Conservation (phyloP, 2,329 filamentous ascomycete species). For the Ramichloridium luteum region DNA sequence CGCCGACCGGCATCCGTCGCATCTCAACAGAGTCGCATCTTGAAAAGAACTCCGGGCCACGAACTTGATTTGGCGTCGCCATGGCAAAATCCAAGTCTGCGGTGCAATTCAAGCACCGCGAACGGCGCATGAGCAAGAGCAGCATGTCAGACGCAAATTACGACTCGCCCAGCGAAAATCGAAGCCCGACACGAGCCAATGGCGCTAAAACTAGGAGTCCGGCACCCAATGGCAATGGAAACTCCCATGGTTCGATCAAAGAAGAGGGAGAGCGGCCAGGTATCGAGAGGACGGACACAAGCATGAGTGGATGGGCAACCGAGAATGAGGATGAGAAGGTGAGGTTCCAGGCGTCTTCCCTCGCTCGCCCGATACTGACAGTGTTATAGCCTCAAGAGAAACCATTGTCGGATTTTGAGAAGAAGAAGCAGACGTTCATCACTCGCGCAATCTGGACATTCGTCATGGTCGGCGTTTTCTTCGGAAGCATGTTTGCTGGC, state of each 20-base stretch:
- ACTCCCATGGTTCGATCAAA: conserved; percentile 12
- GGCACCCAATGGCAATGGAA: conserved; percentile 29
- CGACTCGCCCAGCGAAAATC: conserved; percentile 17
- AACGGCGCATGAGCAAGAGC: conserved; percentile 46
- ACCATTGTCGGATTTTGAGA: conserved; percentile 65
- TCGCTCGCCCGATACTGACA: too few species aligned
- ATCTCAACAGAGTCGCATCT: too few species aligned
- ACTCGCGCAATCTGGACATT: conserved; percentile 96
- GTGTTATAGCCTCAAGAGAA: conserved; percentile 1
- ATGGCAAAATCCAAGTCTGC: conserved; percentile 46
- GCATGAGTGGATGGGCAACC: conserved; percentile 24
- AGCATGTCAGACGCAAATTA: conserved; percentile 47
- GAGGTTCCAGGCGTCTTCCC: neutral
- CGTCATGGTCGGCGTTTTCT: conserved; percentile 92
- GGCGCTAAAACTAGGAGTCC: conserved; percentile 38
- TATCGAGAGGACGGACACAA: conserved; percentile 17
- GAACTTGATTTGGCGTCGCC: too few species aligned
- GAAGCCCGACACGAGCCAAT: conserved; percentile 28
- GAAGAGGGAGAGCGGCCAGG: conserved; percentile 13
- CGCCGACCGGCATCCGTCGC: too few species aligned
- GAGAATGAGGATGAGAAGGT: conserved; percentile 25
- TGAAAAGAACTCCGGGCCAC: too few species aligned
- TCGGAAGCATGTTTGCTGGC: conserved; percentile 81
- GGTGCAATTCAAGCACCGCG: conserved; percentile 48
- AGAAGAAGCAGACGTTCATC: conserved; percentile 97